These are phyloP conservation scores for Plenodomus tracheiphilus DNA, from an alignment of 2,329 filamentous ascomycete species.

Conservation along the genomic window DNA sequence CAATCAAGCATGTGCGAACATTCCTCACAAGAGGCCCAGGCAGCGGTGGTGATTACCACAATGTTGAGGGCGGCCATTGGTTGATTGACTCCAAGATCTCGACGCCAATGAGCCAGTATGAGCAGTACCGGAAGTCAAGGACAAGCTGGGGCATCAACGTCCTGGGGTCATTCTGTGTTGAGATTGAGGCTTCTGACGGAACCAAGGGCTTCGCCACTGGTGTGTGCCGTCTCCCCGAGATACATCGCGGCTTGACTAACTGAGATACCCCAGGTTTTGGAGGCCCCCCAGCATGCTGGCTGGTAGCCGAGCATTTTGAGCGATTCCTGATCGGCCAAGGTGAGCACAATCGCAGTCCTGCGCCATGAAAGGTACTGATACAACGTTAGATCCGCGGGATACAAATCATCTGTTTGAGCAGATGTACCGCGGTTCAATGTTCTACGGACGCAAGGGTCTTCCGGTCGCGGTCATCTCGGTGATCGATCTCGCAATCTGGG, in stretches of 20 bases:
- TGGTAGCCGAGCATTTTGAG: constrained; percentile 91
- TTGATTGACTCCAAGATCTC: constrained; percentile 90
- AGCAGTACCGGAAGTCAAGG: constrained; percentile 82
- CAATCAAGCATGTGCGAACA: constrained; percentile 74
- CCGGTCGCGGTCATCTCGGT: constrained; percentile 91
- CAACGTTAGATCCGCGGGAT: constrained; percentile 75
- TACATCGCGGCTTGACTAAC: not conserved
- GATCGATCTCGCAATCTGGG: constrained; percentile 91
- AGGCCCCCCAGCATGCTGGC: constrained; percentile 90
- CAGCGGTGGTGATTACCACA: constrained; percentile 74
- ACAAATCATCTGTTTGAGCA: constrained; percentile 93
- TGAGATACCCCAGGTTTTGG: constrained; percentile 66
- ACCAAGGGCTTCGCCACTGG: constrained; percentile 87
- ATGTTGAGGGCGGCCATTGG: constrained; percentile 76
- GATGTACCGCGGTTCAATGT: constrained; percentile 96
- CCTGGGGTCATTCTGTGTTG: constrained; percentile 86
- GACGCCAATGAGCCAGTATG: constrained; percentile 88
- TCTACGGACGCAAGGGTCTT: constrained; percentile 92
- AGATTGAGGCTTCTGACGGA: constrained; percentile 85
- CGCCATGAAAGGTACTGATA: not conserved
- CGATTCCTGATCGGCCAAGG: constrained; percentile 83
- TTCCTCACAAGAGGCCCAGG: constrained; percentile 69
- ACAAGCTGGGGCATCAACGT: constrained; percentile 97
- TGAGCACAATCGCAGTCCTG: constrained; percentile 32
- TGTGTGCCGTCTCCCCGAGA: not conserved